phyloP scores from a whole-genome alignment of 345 rosid species.

The Arabidopsis arenosa region DNA sequence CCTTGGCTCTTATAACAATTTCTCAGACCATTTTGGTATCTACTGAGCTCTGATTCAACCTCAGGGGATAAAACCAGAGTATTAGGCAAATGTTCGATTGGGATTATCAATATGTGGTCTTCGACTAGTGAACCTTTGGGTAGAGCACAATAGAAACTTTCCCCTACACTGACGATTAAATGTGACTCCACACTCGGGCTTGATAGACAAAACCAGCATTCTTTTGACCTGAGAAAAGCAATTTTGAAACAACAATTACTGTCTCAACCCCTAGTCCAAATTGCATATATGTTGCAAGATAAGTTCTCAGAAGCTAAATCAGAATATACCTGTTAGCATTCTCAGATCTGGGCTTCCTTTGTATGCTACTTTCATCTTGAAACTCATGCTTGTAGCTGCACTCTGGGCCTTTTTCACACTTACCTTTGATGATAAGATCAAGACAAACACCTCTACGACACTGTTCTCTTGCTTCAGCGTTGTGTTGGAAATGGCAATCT shows the following conservation, averaged over 20 bases:
- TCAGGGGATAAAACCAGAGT: conserved; percentile 64
- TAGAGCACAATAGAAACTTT: conserved; percentile 80
- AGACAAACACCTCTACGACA: conserved; percentile 87
- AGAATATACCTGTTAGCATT: conserved; percentile 59
- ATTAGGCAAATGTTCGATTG: conserved; percentile 74
- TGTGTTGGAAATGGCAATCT: conserved; percentile 75
- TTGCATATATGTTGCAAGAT: conserved; percentile 26
- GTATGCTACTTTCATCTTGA: conserved; percentile 57
- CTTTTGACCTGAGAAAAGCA: conserved; percentile 63
- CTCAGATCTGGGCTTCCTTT: conserved; percentile 56
- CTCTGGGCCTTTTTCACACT: conserved; percentile 91
- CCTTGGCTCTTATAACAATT: conserved; percentile 65
- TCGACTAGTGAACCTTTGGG: conserved; percentile 84
- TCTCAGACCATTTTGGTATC: conserved; percentile 64
- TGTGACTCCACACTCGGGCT: conserved; percentile 81
- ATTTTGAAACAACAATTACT: conserved; percentile 41
- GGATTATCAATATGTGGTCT: conserved; percentile 76
- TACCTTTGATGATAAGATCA: conserved; percentile 90
- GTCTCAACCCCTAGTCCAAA: conserved; percentile 21
- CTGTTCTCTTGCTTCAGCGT: conserved; percentile 80
- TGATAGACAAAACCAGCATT: conserved; percentile 93
- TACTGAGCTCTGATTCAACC: conserved; percentile 66
- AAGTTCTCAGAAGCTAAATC: conserved; percentile 21
- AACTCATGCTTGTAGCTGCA: conserved; percentile 88
- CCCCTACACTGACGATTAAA: conserved; percentile 74